phyloP scores from a whole-genome alignment of 148 eudicot genomes.

The Heliamphora exappendiculata region DNA sequence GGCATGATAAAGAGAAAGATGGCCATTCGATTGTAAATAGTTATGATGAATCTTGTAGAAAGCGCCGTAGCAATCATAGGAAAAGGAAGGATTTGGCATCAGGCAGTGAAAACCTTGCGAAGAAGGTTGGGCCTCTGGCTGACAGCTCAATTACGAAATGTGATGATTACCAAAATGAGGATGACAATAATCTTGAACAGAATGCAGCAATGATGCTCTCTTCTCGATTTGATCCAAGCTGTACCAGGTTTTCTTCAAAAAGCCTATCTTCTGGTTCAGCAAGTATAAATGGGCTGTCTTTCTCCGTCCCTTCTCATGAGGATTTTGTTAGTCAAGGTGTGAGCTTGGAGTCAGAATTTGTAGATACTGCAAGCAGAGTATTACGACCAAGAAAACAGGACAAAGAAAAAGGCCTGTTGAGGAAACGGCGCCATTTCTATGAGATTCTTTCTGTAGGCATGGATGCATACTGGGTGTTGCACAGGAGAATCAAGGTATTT shows the following conservation, averaged over 20 bases:
- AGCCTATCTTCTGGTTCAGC: slow-evolving; percentile 33
- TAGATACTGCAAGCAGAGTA: slow-evolving; percentile 53
- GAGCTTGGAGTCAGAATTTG: slow-evolving; percentile 36
- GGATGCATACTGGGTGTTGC: slow-evolving; percentile 67
- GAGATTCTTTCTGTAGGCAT: slow-evolving; percentile 47
- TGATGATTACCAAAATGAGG: slow-evolving; percentile 43
- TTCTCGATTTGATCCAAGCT: slow-evolving; percentile 88
- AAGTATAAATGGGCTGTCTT: slow-evolving; percentile 30
- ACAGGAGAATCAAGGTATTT: slow-evolving; percentile 69
- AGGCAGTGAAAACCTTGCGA: slow-evolving; percentile 23
- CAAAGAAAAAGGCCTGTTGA: slow-evolving; percentile 39
- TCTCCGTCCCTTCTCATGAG: slow-evolving; percentile 19
- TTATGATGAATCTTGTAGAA: slow-evolving; percentile 31
- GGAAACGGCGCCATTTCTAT: slow-evolving; percentile 73
- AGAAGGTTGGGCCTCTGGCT: slow-evolving; percentile 31
- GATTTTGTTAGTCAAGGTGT: slow-evolving; percentile 22
- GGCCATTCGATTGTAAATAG: slow-evolving; percentile 28
- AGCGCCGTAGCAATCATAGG: slow-evolving; percentile 31
- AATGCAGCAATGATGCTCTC: slow-evolving; percentile 99
- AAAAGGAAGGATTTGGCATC: slow-evolving; percentile 34
- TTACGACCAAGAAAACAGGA: slow-evolving; percentile 50
- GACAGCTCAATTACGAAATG: slow-evolving; percentile 19
- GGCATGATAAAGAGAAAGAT: slow-evolving; percentile 27
- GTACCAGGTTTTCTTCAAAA: slow-evolving; percentile 51
- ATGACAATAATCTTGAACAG: slow-evolving; percentile 89